Evolutionary conservation across 192 early-diverging fungal genomes (phyloP).

Genomic region (Coemansia aciculifera): DNA sequence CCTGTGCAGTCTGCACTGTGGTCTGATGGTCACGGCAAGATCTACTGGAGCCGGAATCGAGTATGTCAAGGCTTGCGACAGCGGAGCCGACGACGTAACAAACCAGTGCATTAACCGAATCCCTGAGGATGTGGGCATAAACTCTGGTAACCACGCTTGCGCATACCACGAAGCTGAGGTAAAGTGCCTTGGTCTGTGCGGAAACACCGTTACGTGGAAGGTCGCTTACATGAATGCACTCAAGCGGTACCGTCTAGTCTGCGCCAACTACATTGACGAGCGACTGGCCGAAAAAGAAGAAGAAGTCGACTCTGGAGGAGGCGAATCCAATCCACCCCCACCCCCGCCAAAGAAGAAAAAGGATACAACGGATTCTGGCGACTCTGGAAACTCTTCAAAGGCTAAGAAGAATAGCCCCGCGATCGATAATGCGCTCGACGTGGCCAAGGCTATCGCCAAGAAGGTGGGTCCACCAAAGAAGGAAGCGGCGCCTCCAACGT

Average conservation of each 20-base stretch:
- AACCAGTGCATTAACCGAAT: slow-evolving; percentile 56
- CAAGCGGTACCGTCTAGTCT: slow-evolving; percentile 50
- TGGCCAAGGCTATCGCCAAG: slow-evolving; percentile 3
- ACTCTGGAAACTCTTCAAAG: slow-evolving; percentile 5
- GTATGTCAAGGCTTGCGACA: slow-evolving; percentile 51
- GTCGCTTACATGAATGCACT: slow-evolving; percentile 46
- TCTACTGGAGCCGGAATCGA: slow-evolving; percentile 31
- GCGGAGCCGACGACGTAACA: slow-evolving; percentile 49
- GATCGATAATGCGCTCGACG: background rate
- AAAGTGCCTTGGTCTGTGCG: slow-evolving; percentile 49
- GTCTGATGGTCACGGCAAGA: background rate
- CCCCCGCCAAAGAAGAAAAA: slow-evolving; percentile 15
- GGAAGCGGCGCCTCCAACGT: background rate
- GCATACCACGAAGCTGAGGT: slow-evolving; percentile 56
- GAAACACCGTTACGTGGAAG: slow-evolving; percentile 52
- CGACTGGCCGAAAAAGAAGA: slow-evolving; percentile 50
- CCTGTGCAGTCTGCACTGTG: background rate
- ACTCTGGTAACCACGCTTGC: slow-evolving; percentile 44
- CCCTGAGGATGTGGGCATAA: slow-evolving; percentile 44
- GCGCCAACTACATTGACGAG: slow-evolving; percentile 49
- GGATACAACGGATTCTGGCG: slow-evolving; percentile 3
- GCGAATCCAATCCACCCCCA: slow-evolving; percentile 13
- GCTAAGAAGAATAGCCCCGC: slow-evolving; percentile 4
- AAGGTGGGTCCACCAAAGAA: slow-evolving; percentile 12
- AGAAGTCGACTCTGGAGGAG: slow-evolving; percentile 15